These are phyloP conservation scores for Albizia julibrissin DNA, from an alignment of 306 rosid genomes.

Conservation along the genomic window DNA sequence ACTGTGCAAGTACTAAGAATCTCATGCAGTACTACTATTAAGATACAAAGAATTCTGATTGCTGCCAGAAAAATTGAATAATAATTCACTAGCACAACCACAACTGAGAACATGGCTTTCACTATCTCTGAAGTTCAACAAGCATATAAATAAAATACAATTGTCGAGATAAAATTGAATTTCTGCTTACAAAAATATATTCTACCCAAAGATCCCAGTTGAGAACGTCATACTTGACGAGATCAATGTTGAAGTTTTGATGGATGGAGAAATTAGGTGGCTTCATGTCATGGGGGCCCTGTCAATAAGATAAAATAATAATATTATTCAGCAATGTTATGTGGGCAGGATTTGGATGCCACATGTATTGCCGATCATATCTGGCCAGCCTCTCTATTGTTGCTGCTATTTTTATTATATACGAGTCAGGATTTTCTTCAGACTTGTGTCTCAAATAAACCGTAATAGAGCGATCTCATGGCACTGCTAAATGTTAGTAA, in stretches of 20 bases:
- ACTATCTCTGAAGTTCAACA: not conserved
- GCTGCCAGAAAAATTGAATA: not conserved
- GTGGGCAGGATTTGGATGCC: not conserved
- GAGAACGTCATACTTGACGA: not conserved
- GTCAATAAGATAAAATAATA: constrained; percentile 29
- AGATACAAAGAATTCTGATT: not conserved
- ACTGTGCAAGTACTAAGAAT: not conserved
- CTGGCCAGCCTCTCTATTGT: not conserved
- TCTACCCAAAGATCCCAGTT: constrained; percentile 25
- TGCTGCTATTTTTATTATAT: not conserved
- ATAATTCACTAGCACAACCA: not conserved
- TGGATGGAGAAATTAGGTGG: constrained; percentile 80
- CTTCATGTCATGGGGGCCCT: constrained; percentile 75
- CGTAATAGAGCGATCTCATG: not conserved
- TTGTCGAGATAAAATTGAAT: not conserved
- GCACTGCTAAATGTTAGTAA: not conserved
- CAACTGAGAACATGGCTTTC: not conserved
- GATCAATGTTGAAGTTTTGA: constrained; percentile 57
- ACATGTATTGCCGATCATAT: not conserved
- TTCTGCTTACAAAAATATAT: constrained; percentile 19
- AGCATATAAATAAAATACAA: constrained; percentile 5
- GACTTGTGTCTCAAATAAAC: not conserved
- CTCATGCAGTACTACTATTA: not conserved
- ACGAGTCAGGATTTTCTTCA: not conserved
- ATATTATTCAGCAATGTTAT: not conserved